Evolutionary conservation across 768 basidiomycete genomes (phyloP).

Genomic region (Lactarius sanguifluus): DNA sequence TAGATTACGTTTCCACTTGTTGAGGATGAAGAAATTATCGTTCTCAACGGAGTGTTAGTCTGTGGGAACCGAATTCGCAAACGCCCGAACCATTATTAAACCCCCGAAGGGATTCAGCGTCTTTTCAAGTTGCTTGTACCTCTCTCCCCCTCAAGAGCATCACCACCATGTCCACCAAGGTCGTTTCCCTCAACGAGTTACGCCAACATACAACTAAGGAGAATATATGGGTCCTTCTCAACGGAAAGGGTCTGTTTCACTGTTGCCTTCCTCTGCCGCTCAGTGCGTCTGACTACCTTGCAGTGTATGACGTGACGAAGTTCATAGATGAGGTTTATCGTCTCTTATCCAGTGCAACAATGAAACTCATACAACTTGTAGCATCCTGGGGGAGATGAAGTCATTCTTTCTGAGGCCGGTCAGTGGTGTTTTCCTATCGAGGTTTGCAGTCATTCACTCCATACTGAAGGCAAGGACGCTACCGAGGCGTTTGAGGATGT

Average conservation of each 20-base stretch:
- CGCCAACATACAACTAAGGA: constrained; percentile 74
- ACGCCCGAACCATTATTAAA: constrained; percentile 26
- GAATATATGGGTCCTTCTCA: constrained; percentile 76
- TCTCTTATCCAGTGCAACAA: neutral
- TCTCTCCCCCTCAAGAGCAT: constrained; percentile 25
- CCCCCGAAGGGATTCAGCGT: neutral
- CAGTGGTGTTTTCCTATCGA: constrained; percentile 35
- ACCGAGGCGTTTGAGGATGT: constrained; percentile 99
- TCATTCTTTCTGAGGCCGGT: constrained; percentile 90
- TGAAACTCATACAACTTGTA: constrained; percentile 34
- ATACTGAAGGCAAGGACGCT: constrained; percentile 77
- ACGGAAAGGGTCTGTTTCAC: constrained; percentile 68
- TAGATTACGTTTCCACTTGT: neutral
- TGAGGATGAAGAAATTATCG: constrained; percentile 20
- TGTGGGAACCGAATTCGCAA: constrained; percentile 28
- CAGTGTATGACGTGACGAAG: constrained; percentile 91
- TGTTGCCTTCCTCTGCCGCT: constrained; percentile 7
- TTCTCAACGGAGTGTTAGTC: constrained; percentile 8
- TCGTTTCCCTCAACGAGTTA: constrained; percentile 72
- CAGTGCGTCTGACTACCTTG: constrained; percentile 27
- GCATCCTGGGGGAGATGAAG: constrained; percentile 99
- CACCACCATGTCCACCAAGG: constrained; percentile 43
- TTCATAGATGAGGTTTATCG: constrained; percentile 86
- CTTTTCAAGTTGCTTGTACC: constrained; percentile 19
- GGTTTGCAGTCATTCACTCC: constrained; percentile 4